Conservation (phyloP, 176 grass and related monocot genomes). For the Eleusine coracana region DNA sequence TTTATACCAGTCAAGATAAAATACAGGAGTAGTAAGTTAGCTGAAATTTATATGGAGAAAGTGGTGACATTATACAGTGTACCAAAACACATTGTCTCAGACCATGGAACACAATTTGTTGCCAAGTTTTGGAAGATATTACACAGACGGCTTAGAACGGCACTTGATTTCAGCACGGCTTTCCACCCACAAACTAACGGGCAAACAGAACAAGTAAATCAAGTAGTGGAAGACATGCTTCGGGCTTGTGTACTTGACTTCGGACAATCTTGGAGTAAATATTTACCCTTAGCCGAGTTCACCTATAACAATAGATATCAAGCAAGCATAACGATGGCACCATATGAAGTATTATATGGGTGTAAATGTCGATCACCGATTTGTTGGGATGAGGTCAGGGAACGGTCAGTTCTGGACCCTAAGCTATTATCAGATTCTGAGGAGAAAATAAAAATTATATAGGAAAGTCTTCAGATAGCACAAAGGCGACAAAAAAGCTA, state of each 20-base stretch:
- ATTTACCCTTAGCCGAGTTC: background rate
- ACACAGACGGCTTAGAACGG: background rate
- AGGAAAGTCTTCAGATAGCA: too few relatives aligned
- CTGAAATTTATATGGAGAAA: background rate
- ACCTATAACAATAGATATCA: too few relatives aligned
- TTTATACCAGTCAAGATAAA: background rate
- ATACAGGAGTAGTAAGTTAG: background rate
- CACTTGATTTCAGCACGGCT: background rate
- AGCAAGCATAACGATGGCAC: too few relatives aligned
- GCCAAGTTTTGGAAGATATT: background rate
- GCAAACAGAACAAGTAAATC: background rate
- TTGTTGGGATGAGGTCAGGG: too few relatives aligned
- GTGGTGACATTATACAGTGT: background rate
- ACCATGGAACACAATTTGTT: background rate
- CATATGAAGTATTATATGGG: too few relatives aligned
- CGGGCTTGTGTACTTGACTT: background rate
- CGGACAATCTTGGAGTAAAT: background rate
- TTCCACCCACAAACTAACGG: background rate
- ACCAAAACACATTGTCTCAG: background rate
- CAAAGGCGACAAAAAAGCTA: too few relatives aligned
- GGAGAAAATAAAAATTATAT: too few relatives aligned
- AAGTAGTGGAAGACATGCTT: background rate
- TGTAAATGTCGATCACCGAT: too few relatives aligned
- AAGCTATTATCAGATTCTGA: too few relatives aligned
- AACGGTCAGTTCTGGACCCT: too few relatives aligned